These are phyloP conservation scores for Coemansia sp. DNA, from an alignment of 192 early-diverging fungal genomes.

Conservation along the genomic window DNA sequence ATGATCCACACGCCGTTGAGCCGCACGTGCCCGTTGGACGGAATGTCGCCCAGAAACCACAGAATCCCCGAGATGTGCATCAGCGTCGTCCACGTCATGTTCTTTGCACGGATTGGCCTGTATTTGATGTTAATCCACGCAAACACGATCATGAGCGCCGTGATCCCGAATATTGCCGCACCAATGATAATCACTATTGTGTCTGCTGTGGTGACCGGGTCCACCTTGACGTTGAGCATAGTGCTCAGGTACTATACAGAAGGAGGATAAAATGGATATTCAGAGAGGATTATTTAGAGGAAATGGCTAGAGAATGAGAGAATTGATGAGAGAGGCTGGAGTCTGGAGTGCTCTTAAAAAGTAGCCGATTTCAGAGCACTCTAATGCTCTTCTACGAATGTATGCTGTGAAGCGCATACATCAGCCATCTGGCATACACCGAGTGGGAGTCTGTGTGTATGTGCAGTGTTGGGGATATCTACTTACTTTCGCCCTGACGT, in stretches of 20 bases:
- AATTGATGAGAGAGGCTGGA: not conserved
- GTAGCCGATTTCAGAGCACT: not conserved
- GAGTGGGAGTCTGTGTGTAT: not conserved
- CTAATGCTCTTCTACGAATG: not conserved
- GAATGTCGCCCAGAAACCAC: conserved; percentile 46
- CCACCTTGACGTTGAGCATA: conserved; percentile 9
- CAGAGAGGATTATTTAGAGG: not conserved
- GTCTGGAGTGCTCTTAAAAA: too few species aligned
- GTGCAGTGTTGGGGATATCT: not conserved
- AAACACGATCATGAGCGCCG: conserved; percentile 26
- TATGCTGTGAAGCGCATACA: too few species aligned
- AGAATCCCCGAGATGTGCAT: conserved; percentile 39
- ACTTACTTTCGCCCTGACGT: conserved; percentile 7
- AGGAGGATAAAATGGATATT: conserved; percentile 1
- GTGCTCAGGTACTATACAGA: conserved; percentile 17
- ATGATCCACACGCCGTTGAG: conserved; percentile 24
- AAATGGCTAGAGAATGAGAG: not conserved
- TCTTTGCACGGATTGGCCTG: conserved; percentile 51
- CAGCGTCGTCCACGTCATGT: conserved; percentile 33
- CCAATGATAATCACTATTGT: conserved; percentile 18
- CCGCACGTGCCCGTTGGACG: conserved; percentile 39
- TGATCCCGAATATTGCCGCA: conserved; percentile 26
- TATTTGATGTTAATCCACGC: conserved; percentile 49
- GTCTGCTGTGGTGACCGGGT: conserved; percentile 19
- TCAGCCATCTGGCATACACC: not conserved